Percentiles rank a stretch among this genome's conserved stretches.
Evolutionary conservation across 805 yeast genomes (phyloP).

Genomic region (Yamadazyma takamatsuzukensis): DNA sequence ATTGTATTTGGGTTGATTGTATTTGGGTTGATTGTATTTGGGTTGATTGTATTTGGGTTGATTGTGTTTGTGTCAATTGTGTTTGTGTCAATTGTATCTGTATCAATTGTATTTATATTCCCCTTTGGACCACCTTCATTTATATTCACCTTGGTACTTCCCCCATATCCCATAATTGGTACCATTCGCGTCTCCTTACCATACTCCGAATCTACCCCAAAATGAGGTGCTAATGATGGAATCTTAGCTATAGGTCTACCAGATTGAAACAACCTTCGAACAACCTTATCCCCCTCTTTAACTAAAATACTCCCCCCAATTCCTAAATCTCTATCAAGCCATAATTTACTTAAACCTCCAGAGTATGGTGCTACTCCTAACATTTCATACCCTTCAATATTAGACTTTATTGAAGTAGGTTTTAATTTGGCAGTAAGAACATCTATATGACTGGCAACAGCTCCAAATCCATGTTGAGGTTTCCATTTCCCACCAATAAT

Average conservation of each 20-base stretch:
- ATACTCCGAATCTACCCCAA: constrained; percentile 69
- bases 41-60: too few species aligned
- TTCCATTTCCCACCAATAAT: constrained; percentile 64
- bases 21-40: neutral
- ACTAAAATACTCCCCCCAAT: constrained; percentile 74
- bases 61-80: too few species aligned
- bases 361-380: constrained; percentile 84
- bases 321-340: constrained; percentile 88
- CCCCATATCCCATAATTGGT: constrained; percentile 67
- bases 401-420: constrained; percentile 60
- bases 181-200: constrained; percentile 74
- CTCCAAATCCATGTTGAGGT: constrained; percentile 63
- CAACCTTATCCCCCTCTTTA: constrained; percentile 33
- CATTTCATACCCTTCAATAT: constrained; percentile 70
- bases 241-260: constrained; percentile 75
- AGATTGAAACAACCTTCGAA: constrained; percentile 47
- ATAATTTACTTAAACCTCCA: constrained; percentile 59
- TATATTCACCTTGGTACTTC: neutral
- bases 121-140: too few species aligned
- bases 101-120: too few species aligned
- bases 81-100: neutral
- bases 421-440: constrained; percentile 65
- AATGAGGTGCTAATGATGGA: constrained; percentile 85
- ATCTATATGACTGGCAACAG: constrained; percentile 74
- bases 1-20: too few species aligned